Base-by-base conservation (phyloP, 345 rosid species). In the Eucalyptus polyanthemos region DNA sequence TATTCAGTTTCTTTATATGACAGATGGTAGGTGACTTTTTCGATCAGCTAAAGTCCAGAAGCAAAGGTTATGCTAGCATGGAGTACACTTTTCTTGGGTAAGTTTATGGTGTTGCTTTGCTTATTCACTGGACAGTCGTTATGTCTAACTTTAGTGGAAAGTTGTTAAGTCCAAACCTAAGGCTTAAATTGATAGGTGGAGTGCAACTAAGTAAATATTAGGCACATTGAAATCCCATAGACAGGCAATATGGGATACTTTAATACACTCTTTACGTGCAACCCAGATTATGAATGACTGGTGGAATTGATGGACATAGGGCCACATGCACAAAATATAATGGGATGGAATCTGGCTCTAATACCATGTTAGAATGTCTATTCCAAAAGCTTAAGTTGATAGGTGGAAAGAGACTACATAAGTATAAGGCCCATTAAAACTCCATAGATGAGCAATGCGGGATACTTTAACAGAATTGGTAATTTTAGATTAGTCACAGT, bases 1-100 rank as follows among this genome's bases (percentile, higher is more conserved):
- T 51, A 34, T 67, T 87, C 24, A 67, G 37, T 89, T 27, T 88
- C 56, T 89, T 81, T 91, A 89, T 37, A 88, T 91, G 90, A 80
- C 94, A 98, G 99, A 98, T 98, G 99, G 98, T 98, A 86, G 99
- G 99, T 49, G 99, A 98, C 94, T 98, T 98, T 93, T 98, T 97
- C 91, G 99, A 98, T 89, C 99, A 97, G 89, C 92, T 98, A 53
- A 98, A 98, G 92, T 98, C 99, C 86, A 95, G 96, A 92, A 95
- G 97, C 91, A 98, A 97, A 92, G 99, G 99, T 60, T 98, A 98
- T 95, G 99, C 98, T 54, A 98, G 99, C 96, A 96, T 98, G 99
- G 99, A 98, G 91, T 98, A 98, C 91, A 94, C 94, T 37, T 93
- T 98, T 91, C 49, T 94, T 44, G 98, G 99, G 99, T 97, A 92